Percentiles rank a stretch among this genome's conserved stretches.
Conservation (phyloP, 164 flowering plant genomes). For the Aristolochia fimbriata region DNA sequence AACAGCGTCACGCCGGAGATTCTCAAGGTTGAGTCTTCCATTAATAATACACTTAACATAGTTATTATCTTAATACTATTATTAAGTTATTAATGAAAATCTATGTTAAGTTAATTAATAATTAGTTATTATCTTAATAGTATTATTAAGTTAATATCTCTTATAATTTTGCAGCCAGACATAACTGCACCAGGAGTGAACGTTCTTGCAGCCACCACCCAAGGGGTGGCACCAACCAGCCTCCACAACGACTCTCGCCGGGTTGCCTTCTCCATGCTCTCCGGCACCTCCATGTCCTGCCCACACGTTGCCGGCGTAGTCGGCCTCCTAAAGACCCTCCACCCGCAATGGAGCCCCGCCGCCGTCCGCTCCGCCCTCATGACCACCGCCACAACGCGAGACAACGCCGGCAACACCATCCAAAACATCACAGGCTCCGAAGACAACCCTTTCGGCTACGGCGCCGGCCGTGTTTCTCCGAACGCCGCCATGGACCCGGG, state of each 20-base stretch:
- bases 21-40: constrained; percentile 9
- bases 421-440: background rate
- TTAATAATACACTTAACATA: too few relatives aligned
- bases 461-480: constrained; percentile 4
- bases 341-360: constrained; percentile 5
- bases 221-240: too few relatives aligned
- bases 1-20: background rate
- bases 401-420: background rate
- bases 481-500: constrained; percentile 7
- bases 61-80: too few relatives aligned
- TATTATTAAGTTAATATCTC: too few relatives aligned
- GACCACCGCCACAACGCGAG: constrained; percentile 1
- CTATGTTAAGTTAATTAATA: too few relatives aligned
- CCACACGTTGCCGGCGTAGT: constrained; percentile 12
- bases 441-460: constrained; percentile 2
- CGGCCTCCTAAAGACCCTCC: constrained; percentile 2
- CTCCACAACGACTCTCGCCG: too few relatives aligned
- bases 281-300: constrained; percentile 17
- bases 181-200: constrained; percentile 29
- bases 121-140: too few relatives aligned
- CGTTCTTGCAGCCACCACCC: too few relatives aligned
- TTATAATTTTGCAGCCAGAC: constrained; percentile 78
- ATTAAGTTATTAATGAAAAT: too few relatives aligned
- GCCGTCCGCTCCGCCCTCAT: constrained; percentile 6
- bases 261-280: constrained; percentile 2